phyloP scores from a whole-genome alignment of 345 rosid genomes.

The Syzygium jambos region DNA sequence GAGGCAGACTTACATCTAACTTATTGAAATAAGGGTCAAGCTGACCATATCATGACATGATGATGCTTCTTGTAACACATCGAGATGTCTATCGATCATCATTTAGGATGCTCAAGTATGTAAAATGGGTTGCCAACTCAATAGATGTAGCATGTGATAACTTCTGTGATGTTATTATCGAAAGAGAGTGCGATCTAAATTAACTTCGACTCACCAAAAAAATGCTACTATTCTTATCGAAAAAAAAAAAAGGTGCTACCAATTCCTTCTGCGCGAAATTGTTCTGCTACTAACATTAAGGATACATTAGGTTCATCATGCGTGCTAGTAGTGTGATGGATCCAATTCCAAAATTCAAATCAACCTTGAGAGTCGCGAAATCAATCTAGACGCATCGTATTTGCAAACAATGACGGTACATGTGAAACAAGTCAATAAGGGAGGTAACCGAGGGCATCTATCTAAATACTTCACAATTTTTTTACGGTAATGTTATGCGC shows the following conservation, averaged over 20 bases:
- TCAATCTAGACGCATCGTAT: neutral
- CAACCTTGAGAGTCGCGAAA: neutral
- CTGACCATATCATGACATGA: no score
- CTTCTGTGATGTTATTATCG: neutral
- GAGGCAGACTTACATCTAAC: neutral
- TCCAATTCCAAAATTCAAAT: neutral
- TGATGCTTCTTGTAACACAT: neutral
- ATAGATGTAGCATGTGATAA: neutral
- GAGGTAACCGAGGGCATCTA: neutral
- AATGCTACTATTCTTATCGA: neutral
- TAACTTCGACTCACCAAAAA: neutral
- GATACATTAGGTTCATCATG: neutral
- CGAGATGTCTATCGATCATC: neutral
- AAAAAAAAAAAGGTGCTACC: neutral
- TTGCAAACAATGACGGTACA: neutral
- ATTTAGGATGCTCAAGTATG: neutral
- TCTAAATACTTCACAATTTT: neutral
- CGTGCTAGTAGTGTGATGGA: neutral
- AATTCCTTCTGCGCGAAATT: neutral
- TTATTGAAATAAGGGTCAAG: no score
- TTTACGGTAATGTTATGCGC: neutral
- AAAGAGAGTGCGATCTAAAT: neutral
- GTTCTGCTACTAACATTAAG: neutral
- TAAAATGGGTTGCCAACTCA: neutral
- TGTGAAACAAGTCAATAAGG: neutral